Percentiles rank a stretch among this genome's conserved stretches.
Conservation (phyloP, 768 basidiomycete genomes). For the Glaciozyma martinii region DNA sequence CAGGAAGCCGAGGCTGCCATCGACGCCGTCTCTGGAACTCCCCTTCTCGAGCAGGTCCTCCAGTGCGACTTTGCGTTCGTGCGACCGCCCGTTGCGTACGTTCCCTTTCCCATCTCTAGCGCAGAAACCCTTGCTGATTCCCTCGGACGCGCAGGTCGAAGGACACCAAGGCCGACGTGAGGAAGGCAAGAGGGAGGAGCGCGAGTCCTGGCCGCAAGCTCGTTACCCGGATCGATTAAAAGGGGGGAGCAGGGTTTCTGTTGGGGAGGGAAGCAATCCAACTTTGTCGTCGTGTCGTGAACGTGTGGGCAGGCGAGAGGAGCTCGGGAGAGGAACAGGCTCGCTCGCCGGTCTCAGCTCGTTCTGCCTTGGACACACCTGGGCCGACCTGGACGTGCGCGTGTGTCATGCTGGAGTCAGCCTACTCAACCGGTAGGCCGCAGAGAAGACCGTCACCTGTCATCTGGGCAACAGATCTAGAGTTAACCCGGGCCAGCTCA, state of each 20-base stretch:
- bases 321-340: no score
- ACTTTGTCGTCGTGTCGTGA: no score
- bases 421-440: no score
- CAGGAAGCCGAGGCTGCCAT: slow-evolving; percentile 90
- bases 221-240: slow-evolving; percentile 26
- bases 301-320: no score
- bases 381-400: no score
- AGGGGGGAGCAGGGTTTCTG: background rate
- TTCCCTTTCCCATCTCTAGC: background rate
- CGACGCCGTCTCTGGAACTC: slow-evolving; percentile 72
- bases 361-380: no score
- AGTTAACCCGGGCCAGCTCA: no score
- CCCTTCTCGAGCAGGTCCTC: slow-evolving; percentile 73
- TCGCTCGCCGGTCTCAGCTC: no score
- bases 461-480: no score
- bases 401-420: no score
- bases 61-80: slow-evolving; percentile 91
- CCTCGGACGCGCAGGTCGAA: background rate
- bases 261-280: no score
- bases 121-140: background rate
- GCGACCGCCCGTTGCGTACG: slow-evolving; percentile 50
- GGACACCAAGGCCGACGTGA: slow-evolving; percentile 4
- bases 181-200: slow-evolving; percentile 19
- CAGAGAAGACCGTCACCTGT: no score
- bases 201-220: slow-evolving; percentile 24